Percentiles rank a stretch among this genome's conserved stretches.
These are phyloP conservation scores for Parastagonospora nodorum DNA, from an alignment of 2,329 filamentous ascomycete species.

Conservation along the genomic window DNA sequence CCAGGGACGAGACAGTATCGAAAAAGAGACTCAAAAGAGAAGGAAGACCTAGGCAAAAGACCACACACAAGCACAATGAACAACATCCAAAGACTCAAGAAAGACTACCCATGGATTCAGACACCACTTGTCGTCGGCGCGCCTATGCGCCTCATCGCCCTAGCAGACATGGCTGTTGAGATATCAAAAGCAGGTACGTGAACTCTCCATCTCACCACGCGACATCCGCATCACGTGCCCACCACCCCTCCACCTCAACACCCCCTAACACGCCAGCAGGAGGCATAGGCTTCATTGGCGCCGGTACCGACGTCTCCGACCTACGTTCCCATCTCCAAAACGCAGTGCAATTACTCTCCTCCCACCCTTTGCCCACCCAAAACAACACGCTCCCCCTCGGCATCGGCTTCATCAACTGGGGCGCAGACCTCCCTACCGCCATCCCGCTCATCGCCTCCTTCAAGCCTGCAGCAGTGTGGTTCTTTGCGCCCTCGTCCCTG, in stretches of 20 bases:
- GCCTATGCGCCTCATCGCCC: constrained; percentile 71
- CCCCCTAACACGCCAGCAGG: constrained; percentile 28
- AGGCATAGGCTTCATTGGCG: constrained; percentile 55
- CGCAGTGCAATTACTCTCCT: constrained; percentile 25
- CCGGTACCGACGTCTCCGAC: constrained; percentile 48
- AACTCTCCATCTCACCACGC: not conserved
- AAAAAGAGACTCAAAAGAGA: not conserved
- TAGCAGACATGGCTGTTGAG: constrained; percentile 61
- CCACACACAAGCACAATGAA: constrained; percentile 3
- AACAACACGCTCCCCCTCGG: constrained; percentile 56
- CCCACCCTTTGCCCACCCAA: constrained; percentile 7
- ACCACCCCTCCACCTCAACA: not conserved
- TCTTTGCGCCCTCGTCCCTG: constrained; percentile 59
- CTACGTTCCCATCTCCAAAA: constrained; percentile 37
- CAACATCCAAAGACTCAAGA: constrained; percentile 24
- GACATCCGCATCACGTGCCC: too few relatives aligned
- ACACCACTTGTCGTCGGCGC: constrained; percentile 65
- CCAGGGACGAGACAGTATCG: too few relatives aligned
- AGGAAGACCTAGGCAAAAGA: not conserved
- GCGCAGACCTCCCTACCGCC: constrained; percentile 50
- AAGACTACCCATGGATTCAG: constrained; percentile 63
- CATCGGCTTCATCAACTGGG: constrained; percentile 66
- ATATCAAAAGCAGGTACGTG: constrained; percentile 59
- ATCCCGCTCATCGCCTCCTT: constrained; percentile 59
- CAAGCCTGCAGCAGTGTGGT: constrained; percentile 66